phyloP scores from a whole-genome alignment of 768 basidiomycete genomes.

The Trametes cubensis region DNA sequence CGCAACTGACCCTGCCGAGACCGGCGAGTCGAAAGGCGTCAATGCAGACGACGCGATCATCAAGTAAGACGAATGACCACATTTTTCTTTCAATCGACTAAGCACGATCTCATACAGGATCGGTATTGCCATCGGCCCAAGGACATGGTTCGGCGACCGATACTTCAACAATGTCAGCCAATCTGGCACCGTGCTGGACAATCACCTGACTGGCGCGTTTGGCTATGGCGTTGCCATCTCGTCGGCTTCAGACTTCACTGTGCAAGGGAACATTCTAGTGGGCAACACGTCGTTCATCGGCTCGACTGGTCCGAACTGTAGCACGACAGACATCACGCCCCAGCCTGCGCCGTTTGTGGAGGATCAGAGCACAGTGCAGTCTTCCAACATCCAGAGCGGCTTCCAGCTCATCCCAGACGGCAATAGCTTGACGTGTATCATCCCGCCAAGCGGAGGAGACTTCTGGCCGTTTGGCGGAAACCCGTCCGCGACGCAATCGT shows the following conservation, averaged over 20 bases:
- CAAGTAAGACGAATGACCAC: constrained; percentile 51
- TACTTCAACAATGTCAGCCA: constrained; percentile 58
- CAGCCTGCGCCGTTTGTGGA: constrained; percentile 61
- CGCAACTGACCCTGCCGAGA: constrained; percentile 47
- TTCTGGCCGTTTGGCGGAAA: constrained; percentile 73
- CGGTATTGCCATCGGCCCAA: constrained; percentile 79
- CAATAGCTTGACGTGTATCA: constrained; percentile 64
- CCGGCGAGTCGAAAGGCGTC: constrained; percentile 50
- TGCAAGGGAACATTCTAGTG: constrained; percentile 59
- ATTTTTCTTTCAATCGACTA: constrained; percentile 1
- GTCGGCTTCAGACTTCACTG: constrained; percentile 66
- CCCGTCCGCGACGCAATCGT: constrained; percentile 33
- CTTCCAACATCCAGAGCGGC: constrained; percentile 51
- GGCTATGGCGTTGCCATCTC: constrained; percentile 72
- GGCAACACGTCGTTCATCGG: constrained; percentile 81
- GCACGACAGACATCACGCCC: constrained; percentile 50
- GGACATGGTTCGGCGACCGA: constrained; percentile 69
- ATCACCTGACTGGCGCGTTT: constrained; percentile 67
- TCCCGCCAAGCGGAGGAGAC: constrained; percentile 66
- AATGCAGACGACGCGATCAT: constrained; percentile 64
- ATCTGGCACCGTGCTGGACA: constrained; percentile 58
- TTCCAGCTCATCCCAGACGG: constrained; percentile 57
- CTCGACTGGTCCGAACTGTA: constrained; percentile 66
- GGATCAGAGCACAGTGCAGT: constrained; percentile 45
- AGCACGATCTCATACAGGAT: constrained; percentile 47